Base-by-base conservation (phyloP, 352 stramenopile genomes). In the Globisporangium okanoganense region DNA sequence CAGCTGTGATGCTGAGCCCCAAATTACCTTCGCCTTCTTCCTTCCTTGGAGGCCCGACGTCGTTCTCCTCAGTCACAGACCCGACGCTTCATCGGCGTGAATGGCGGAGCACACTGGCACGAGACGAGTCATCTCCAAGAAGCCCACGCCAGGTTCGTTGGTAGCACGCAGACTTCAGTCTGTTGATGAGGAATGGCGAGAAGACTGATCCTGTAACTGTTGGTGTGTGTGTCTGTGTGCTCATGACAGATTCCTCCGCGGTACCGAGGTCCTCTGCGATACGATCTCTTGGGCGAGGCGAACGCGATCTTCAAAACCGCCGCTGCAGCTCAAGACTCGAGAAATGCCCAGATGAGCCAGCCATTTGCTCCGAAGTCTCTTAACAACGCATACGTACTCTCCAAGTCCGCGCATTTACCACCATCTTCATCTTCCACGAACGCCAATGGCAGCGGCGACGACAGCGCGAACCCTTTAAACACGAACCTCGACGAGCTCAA, bases 401-500 rank as follows among this genome's bases (percentile, higher is more conserved):
- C 16, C 6, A 3, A 7, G 40, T 16, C 27, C 36, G 22, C 5
- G 9, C 7, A 14, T 8, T 5, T 22, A 3, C 29, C 54, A 9
- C 43, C 31, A 36, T 8, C 45, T 2, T 44, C 18, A 2, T 22
- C n/a, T 12, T n/a, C 53, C 3, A 5, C 40, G 29, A 50, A 66
- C 27, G 16, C 47, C 27, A 65, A 16, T 5, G 22, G 69, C 50
- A 18, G 58, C 12, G 52, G 38, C 24, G 53, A 51, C 7, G 44
- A 54, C 13, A 16, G 40, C 27, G 6, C 13, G 24, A n/a, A 50
- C 63, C 51, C 76, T 58, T 14, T 38, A 16, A 52, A 69, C 47
- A 80, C 58, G 16, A 90, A 88, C 57, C 38, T 77, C 4, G 82
- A 90, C 13, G 82, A 92, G 53, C 61, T 92, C 51, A 72, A 80